Percentiles rank a stretch among this genome's conserved stretches.
phyloP scores from a whole-genome alignment of 371 early-diverging fungal genomes.

The Saksenaea vasiformis region DNA sequence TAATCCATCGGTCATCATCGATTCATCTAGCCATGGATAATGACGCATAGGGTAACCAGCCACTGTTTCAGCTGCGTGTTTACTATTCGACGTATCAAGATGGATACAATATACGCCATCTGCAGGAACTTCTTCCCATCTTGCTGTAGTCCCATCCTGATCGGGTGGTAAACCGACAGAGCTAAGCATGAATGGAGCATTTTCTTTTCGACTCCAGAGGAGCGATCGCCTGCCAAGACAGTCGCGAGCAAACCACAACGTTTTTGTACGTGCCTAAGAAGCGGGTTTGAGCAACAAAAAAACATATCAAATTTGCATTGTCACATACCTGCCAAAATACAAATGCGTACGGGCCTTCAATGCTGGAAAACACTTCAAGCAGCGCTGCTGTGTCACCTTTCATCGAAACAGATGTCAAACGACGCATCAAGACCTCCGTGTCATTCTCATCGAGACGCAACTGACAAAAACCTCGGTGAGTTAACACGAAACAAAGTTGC shows the following conservation, averaged over 20 bases:
- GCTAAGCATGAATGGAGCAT: constrained; percentile 47
- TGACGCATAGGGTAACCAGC: constrained; percentile 10
- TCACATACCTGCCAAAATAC: constrained; percentile 60
- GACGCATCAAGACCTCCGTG: constrained; percentile 49
- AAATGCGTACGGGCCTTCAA: constrained; percentile 83
- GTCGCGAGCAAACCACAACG: constrained; percentile 85
- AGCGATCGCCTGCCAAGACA: constrained; percentile 85
- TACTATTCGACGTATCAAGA: constrained; percentile 14
- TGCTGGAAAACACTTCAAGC: constrained; percentile 44
- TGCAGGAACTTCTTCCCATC: constrained; percentile 74
- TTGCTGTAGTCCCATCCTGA: constrained; percentile 1
- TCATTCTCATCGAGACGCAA: constrained; percentile 55
- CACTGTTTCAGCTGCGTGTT: background rate
- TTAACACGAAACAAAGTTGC: background rate
- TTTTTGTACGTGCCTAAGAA: constrained; percentile 32
- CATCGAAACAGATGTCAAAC: constrained; percentile 27
- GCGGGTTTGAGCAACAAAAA: background rate
- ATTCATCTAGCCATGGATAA: constrained; percentile 36
- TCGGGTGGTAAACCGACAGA: constrained; percentile 48
- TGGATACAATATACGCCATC: constrained; percentile 67
- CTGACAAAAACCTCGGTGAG: constrained; percentile 7
- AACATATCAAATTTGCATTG: background rate
- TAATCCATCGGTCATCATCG: background rate
- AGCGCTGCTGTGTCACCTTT: constrained; percentile 17
- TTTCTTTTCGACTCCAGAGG: constrained; percentile 51